Percentiles rank a stretch among this genome's conserved stretches.
phyloP scores from a whole-genome alignment of 495 filamentous ascomycete species.

The Aspergillus funiculosus region DNA sequence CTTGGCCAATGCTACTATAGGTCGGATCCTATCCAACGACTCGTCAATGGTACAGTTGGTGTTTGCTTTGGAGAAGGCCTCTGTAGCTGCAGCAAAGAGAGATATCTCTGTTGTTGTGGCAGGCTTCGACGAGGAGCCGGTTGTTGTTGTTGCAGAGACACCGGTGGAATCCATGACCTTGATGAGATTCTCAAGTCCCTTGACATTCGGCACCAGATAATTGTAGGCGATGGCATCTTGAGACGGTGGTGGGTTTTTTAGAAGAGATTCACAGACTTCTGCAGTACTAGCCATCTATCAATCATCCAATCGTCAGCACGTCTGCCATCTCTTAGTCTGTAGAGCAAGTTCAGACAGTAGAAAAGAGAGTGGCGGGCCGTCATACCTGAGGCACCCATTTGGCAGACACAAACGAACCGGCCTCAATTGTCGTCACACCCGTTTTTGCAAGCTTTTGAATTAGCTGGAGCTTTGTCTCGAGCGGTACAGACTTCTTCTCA shows the following conservation, averaged over 20 bases:
- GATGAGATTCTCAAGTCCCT: constrained; percentile 60
- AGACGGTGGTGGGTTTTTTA: constrained; percentile 53
- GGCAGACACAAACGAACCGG: constrained; percentile 88
- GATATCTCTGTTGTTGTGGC: constrained; percentile 65
- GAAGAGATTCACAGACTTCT: constrained; percentile 71
- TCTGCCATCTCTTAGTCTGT: neutral
- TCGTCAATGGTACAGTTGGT: constrained; percentile 83
- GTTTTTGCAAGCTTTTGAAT: constrained; percentile 76
- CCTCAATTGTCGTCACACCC: constrained; percentile 82
- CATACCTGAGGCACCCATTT: constrained; percentile 97
- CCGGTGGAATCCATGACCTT: constrained; percentile 40
- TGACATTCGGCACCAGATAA: constrained; percentile 86
- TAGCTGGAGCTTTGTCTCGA: constrained; percentile 80
- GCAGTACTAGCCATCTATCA: constrained; percentile 84
- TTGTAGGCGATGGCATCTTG: constrained; percentile 73
- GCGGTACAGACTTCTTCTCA: constrained; percentile 75
- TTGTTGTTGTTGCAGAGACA: constrained; percentile 33
- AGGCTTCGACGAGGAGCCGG: constrained; percentile 30
- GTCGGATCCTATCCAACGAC: constrained; percentile 68
- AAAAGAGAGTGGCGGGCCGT: no score
- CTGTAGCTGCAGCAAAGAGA: constrained; percentile 87
- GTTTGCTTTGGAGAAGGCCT: constrained; percentile 85
- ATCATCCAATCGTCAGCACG: constrained; percentile 3
- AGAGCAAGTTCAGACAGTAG: no score
- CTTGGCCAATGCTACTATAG: constrained; percentile 71